phyloP scores from a whole-genome alignment of 495 filamentous ascomycete species.

The Halenospora varia region DNA sequence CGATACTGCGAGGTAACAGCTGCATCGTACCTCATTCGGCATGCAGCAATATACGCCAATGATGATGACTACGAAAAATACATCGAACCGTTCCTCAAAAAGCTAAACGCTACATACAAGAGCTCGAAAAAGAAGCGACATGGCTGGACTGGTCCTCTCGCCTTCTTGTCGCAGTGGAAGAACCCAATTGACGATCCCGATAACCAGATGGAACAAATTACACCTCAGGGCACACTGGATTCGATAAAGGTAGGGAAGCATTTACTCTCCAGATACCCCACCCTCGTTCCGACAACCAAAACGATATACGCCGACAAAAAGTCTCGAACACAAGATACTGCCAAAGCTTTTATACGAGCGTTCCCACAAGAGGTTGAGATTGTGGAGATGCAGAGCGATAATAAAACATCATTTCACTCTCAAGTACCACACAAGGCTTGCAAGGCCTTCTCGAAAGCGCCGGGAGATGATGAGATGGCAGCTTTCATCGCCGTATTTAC shows the following conservation, averaged over 20 bases:
- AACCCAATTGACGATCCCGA: conserved; percentile 20
- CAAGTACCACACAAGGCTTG: conserved; percentile 22
- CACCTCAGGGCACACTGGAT: conserved; percentile 13
- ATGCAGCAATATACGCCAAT: conserved; percentile 23
- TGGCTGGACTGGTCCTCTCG: conserved; percentile 19
- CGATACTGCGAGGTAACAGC: conserved; percentile 10
- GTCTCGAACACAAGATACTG: conserved; percentile 17
- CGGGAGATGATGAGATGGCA: conserved; percentile 11
- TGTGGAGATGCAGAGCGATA: conserved; percentile 9
- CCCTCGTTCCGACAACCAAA: conserved; percentile 18
- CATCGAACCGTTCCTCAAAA: conserved; percentile 18
- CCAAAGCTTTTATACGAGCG: conserved; percentile 11
- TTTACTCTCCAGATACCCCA: conserved; percentile 16
- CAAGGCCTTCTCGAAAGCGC: conserved; percentile 19
- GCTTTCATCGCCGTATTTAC: conserved; percentile 12
- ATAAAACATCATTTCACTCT: conserved; percentile 12
- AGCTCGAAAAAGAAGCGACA: conserved; percentile 7
- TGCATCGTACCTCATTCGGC: conserved; percentile 20
- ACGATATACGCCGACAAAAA: conserved; percentile 21
- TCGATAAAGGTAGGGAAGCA: conserved; percentile 15
- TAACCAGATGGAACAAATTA: conserved; percentile 18
- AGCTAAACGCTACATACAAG: conserved; percentile 13
- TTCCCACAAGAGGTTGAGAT: conserved; percentile 18
- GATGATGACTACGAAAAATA: conserved; percentile 20
- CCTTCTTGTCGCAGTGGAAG: conserved; percentile 19